phyloP scores from a whole-genome alignment of 2,329 filamentous ascomycete species.

The Apiospora malaysiana region DNA sequence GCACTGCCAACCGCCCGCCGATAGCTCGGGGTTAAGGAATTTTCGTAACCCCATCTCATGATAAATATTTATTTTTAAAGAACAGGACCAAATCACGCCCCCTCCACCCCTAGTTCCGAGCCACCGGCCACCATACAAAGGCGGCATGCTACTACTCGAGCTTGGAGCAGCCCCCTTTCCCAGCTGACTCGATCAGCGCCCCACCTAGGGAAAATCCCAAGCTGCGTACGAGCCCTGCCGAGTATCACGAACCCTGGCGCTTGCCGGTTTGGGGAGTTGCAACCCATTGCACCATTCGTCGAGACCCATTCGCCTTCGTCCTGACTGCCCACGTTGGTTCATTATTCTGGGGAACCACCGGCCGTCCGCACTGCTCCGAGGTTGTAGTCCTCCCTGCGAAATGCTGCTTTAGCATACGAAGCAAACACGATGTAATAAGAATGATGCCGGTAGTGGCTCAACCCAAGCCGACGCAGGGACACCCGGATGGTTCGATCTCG shows the following conservation, averaged over 20 bases:
- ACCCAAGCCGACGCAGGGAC: conserved; percentile 2
- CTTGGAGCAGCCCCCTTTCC: conserved; percentile 19
- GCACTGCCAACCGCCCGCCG: not conserved
- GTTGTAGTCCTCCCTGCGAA: not conserved
- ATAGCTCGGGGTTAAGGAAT: conserved; percentile 7
- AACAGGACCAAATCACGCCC: not conserved
- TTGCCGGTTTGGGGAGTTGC: conserved; percentile 14
- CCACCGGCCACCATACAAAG: conserved; percentile 1
- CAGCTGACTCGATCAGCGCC: conserved; percentile 16
- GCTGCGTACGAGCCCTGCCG: not conserved
- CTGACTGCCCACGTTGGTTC: not conserved
- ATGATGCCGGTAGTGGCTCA: conserved; percentile 6
- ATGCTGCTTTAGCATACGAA: conserved; percentile 12
- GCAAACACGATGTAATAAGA: not conserved
- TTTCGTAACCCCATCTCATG: conserved; percentile 9
- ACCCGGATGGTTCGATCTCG: conserved; percentile 5
- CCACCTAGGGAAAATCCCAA: not conserved
- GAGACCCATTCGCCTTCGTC: not conserved
- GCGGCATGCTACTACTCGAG: conserved; percentile 12
- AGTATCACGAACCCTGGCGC: conserved; percentile 3
- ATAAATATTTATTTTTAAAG: not conserved
- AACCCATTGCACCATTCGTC: conserved; percentile 1
- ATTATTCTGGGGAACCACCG: not conserved
- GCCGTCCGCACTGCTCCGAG: not conserved
- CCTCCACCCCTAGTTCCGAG: not conserved